Percentiles rank a stretch among this genome's conserved stretches.
Conservation (phyloP, 352 stramenopile genomes). For the Hyphochytrium catenoides region DNA sequence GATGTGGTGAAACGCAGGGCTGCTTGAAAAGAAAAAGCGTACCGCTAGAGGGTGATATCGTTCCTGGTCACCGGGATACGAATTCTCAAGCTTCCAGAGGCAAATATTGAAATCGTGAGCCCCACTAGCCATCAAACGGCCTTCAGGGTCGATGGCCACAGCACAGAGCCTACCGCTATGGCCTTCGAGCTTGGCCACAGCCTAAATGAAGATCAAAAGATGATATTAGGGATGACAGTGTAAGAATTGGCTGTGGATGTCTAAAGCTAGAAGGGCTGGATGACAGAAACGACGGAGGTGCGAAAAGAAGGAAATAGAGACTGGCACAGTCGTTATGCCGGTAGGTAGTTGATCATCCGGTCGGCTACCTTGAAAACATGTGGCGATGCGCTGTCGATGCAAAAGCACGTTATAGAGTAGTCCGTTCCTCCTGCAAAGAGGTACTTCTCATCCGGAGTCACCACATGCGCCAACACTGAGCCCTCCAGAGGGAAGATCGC, state of each 20-base stretch:
- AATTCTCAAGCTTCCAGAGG: slow-evolving; percentile 7
- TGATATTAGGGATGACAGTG: too few species aligned
- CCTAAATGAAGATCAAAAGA: slow-evolving; percentile 1
- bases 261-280: too few species aligned
- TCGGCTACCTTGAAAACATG: too few species aligned
- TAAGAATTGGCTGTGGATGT: too few species aligned
- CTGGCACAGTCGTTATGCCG: too few species aligned
- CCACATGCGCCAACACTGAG: slow-evolving; percentile 3
- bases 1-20: too few species aligned
- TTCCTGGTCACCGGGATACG: too few species aligned
- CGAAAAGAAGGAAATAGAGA: too few species aligned
- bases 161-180: slow-evolving; percentile 7
- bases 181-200: slow-evolving; percentile 5
- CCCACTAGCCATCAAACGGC: slow-evolving; percentile 3
- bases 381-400: slow-evolving; percentile 1
- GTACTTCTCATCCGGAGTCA: slow-evolving; percentile 4
- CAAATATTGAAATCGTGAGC: slow-evolving; percentile 8
- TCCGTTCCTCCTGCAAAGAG: slow-evolving; percentile 8
- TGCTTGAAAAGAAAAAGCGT: too few species aligned
- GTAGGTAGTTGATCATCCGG: too few species aligned
- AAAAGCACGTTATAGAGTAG: slow-evolving; percentile 7
- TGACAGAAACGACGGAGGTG: too few species aligned
- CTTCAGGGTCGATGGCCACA: slow-evolving; percentile 5
- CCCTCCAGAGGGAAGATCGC: slow-evolving; percentile 6
- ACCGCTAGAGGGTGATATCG: too few species aligned